Conservation (phyloP, 495 filamentous ascomycete species). For the Glarea lozoyensis region DNA sequence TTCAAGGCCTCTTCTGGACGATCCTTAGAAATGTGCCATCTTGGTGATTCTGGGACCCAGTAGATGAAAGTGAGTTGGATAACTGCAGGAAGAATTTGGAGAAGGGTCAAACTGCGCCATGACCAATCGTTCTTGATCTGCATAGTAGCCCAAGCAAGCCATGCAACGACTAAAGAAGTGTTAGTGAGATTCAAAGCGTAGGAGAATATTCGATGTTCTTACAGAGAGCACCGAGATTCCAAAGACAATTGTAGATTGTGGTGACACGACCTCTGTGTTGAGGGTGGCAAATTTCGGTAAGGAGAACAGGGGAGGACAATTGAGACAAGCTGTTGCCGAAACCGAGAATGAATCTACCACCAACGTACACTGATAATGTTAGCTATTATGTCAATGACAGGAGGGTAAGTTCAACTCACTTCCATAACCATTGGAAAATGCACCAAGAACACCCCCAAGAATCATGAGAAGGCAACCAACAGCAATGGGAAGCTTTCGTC, state of each 20-base stretch:
- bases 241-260: slow-evolving; percentile 22
- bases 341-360: slow-evolving; percentile 19
- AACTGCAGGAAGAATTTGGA: slow-evolving; percentile 19
- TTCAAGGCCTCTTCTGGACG: slow-evolving; percentile 34
- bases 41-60: slow-evolving; percentile 43
- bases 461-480: slow-evolving; percentile 42
- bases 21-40: slow-evolving; percentile 41
- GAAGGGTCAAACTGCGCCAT: slow-evolving; percentile 17
- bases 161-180: slow-evolving; percentile 16
- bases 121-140: slow-evolving; percentile 19
- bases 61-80: slow-evolving; percentile 18
- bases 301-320: slow-evolving; percentile 24
- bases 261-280: slow-evolving; percentile 25
- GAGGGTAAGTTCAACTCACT: slow-evolving; percentile 13
- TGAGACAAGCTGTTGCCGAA: slow-evolving; percentile 21
- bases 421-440: slow-evolving; percentile 28
- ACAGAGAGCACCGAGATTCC: slow-evolving; percentile 22
- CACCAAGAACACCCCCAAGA: slow-evolving; percentile 37
- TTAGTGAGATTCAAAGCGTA: background rate
- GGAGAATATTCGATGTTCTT: slow-evolving; percentile 6
- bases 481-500: slow-evolving; percentile 38
- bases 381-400: background rate
- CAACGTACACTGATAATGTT: slow-evolving; percentile 27
- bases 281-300: slow-evolving; percentile 28
- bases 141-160: slow-evolving; percentile 19